These are phyloP conservation scores for Exophiala sideris DNA, from an alignment of 2,329 filamentous ascomycete genomes.

Conservation along the genomic window DNA sequence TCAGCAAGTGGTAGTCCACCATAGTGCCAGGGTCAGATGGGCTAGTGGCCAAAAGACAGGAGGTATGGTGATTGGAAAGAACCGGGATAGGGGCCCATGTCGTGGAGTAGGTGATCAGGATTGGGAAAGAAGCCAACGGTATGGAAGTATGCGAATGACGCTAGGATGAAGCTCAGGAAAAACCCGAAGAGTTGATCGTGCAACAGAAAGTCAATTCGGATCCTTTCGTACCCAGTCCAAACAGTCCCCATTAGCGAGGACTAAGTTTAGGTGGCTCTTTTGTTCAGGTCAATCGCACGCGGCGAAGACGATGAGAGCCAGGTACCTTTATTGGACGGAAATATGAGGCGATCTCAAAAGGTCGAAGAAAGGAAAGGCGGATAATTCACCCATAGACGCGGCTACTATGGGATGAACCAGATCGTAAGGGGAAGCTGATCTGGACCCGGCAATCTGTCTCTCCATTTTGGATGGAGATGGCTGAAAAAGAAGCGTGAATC, in stretches of 20 bases:
- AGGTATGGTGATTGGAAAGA: constrained; percentile 14
- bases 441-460: constrained; percentile 9
- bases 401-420: constrained; percentile 2
- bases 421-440: constrained; percentile 4
- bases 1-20: constrained; percentile 22
- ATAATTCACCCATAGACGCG: constrained; percentile 5
- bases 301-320: background rate
- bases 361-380: constrained; percentile 3
- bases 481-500: constrained; percentile 3
- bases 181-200: background rate
- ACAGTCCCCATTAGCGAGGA: no score
- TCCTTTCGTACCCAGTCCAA: background rate
- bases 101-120: constrained; percentile 12
- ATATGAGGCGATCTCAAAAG: constrained; percentile 12
- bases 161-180: constrained; percentile 1
- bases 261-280: background rate
- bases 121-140: constrained; percentile 9
- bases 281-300: background rate
- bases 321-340: constrained; percentile 18
- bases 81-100: constrained; percentile 8
- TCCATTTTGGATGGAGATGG: constrained; percentile 1
- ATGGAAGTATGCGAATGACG: constrained; percentile 3
- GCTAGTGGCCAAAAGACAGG: constrained; percentile 16
- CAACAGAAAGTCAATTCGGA: background rate
- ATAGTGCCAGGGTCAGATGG: constrained; percentile 14